phyloP scores from a whole-genome alignment of 306 rosid species.

The Abrus precatorius region DNA sequence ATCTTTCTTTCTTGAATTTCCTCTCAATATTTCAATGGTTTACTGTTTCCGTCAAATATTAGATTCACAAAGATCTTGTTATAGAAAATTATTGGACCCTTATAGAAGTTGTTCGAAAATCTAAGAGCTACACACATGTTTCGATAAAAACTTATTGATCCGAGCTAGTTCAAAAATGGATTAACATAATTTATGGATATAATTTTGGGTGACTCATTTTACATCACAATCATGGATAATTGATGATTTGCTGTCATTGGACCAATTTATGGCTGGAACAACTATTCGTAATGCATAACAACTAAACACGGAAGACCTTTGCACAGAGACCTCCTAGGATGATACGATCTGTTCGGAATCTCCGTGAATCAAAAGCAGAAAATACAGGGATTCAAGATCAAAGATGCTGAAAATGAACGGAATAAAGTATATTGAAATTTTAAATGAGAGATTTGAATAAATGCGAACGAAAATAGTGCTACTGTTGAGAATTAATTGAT shows the following conservation, averaged over 20 bases:
- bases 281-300: conserved; percentile 7
- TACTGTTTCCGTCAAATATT: conserved; percentile 1
- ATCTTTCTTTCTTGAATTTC: conserved; percentile 18
- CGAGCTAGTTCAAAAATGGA: not conserved
- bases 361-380: not conserved
- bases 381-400: not conserved
- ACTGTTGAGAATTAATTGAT: not conserved
- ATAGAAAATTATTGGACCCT: conserved; percentile 6
- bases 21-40: not conserved
- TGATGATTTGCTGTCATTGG: conserved; percentile 28
- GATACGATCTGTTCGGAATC: not conserved
- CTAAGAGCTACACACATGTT: not conserved
- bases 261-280: conserved; percentile 20
- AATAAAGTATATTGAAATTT: not conserved
- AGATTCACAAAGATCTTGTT: not conserved
- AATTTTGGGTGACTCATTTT: not conserved
- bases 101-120: not conserved
- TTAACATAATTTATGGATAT: not conserved
- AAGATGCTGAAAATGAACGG: not conserved
- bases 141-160: not conserved
- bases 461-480: too few relatives aligned
- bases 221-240: not conserved
- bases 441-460: not conserved
- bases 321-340: not conserved
- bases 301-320: not conserved